Base-by-base conservation (phyloP, 129 eudicot genomes). In the Rutidosis leptorrhynchoides region DNA sequence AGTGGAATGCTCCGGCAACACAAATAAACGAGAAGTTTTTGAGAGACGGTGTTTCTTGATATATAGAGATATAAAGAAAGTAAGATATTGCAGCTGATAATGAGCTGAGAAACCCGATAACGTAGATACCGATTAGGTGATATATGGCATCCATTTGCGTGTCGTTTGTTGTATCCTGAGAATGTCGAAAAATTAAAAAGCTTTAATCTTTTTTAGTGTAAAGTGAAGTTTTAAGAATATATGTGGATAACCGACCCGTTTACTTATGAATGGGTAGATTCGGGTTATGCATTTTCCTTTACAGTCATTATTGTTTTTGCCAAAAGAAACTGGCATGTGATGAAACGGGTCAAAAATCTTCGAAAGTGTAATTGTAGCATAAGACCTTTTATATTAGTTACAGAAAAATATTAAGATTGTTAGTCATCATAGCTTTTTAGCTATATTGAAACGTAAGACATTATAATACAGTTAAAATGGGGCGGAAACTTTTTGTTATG, bases 1-100 rank as follows among this genome's bases (percentile, higher is more conserved):
- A 89, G 73, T 89, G 96, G 74, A 89, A 85, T 51, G 96, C 82
- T 68, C 94, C 96, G 46, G 85, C 71, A 17, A 85, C 67, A 69
- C 96, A 89, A 46, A 89, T 72, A 55, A 89, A 83, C 16, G 84
- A 30, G 25, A 78, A 89, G 56, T 77, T 79, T 54, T 77, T 77
- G 30, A 79, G 69, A 11, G 90, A 81, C 11, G 81, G 81, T 57
- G 93, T 61, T 7, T 58, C 69, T 66, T 51, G 77, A 59, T 68
- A 58, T 51, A 88, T 10, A 32, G 40, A 58, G 68, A 77, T 65
- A 42, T 85, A 85, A 64, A 81, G 40, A 74, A 73, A 65, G 82
- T 89, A 89, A 60, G 78, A 52, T 32, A 79, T 62, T 42, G 90
- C 94, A 49, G 85, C 83, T 49, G 96, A 85, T 35, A 83, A 61